Conservation (phyloP, 2,329 filamentous ascomycete genomes). For the Cladophialophora bantiana region DNA sequence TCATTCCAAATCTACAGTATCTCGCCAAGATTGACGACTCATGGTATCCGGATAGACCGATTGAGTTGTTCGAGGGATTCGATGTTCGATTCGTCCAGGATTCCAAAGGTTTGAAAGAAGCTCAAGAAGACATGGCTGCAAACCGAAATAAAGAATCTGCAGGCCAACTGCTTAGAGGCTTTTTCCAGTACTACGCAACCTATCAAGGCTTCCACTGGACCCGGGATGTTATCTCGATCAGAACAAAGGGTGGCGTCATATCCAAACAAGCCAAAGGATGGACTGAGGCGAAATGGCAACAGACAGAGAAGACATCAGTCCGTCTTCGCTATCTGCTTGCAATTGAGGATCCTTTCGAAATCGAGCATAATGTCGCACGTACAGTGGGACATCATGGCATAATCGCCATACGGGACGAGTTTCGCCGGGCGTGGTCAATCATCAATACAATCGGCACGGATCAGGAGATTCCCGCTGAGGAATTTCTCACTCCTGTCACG, state of each 20-base stretch:
- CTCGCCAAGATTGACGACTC: slow-evolving; percentile 43
- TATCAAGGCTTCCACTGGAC: slow-evolving; percentile 76
- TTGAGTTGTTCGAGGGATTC: slow-evolving; percentile 65
- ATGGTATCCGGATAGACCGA: slow-evolving; percentile 53
- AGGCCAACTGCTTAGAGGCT: slow-evolving; percentile 76
- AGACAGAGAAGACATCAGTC: slow-evolving; percentile 71
- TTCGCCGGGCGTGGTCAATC: slow-evolving; percentile 78
- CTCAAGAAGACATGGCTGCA: slow-evolving; percentile 65
- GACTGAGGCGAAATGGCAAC: slow-evolving; percentile 72
- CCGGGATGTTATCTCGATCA: slow-evolving; percentile 77
- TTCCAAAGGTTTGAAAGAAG: slow-evolving; percentile 70
- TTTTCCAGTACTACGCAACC: slow-evolving; percentile 81
- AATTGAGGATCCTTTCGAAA: slow-evolving; percentile 90
- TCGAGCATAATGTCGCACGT: slow-evolving; percentile 84
- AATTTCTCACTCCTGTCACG: slow-evolving; percentile 41
- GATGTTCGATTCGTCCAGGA: slow-evolving; percentile 80
- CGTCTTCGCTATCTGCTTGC: slow-evolving; percentile 83
- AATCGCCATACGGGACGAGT: slow-evolving; percentile 82
- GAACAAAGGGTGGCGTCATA: slow-evolving; percentile 72
- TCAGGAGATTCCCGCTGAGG: slow-evolving; percentile 42
- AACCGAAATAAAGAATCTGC: slow-evolving; percentile 70
- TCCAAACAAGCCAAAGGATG: slow-evolving; percentile 82
- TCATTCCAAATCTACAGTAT: slow-evolving; percentile 75
- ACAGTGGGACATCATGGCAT: slow-evolving; percentile 86
- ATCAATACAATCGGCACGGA: slow-evolving; percentile 33